Percentiles rank a stretch among this genome's conserved stretches.
Evolutionary conservation across 192 early-diverging fungal species (phyloP).

Genomic region (Coemansia umbellata): DNA sequence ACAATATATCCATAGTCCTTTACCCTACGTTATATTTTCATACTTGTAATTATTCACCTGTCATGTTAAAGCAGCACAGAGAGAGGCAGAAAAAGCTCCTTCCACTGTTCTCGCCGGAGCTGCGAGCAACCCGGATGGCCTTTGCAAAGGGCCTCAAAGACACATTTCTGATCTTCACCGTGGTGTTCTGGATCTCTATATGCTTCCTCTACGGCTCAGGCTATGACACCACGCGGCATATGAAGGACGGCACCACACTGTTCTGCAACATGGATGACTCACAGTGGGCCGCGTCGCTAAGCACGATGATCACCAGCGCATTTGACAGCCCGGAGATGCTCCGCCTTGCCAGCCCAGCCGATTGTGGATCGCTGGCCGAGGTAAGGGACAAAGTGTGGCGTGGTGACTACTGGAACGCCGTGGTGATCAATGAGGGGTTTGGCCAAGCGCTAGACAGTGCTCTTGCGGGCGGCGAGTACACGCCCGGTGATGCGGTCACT

Average conservation of each 20-base stretch:
- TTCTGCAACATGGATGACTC: constrained; percentile 40
- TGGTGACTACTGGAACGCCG: constrained; percentile 36
- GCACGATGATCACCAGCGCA: constrained; percentile 16
- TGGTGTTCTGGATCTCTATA: constrained; percentile 46
- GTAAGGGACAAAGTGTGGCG: constrained; percentile 37
- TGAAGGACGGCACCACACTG: constrained; percentile 27
- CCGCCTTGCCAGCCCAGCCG: constrained; percentile 12
- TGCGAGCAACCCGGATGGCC: constrained; percentile 40
- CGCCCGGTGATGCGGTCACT: constrained; percentile 21
- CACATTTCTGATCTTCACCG: constrained; percentile 29
- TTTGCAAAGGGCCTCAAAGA: constrained; percentile 45
- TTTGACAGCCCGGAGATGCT: constrained; percentile 13
- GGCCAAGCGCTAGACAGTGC: constrained; percentile 23
- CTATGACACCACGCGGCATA: constrained; percentile 43
- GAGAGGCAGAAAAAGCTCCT: constrained; percentile 39
- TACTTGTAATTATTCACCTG: too few relatives aligned
- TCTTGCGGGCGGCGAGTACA: constrained; percentile 21
- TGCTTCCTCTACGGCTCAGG: constrained; percentile 43
- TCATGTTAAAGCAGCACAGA: constrained; percentile 23
- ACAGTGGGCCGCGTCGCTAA: constrained; percentile 3
- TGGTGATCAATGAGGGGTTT: constrained; percentile 43
- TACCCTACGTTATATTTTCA: too few relatives aligned
- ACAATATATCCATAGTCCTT: too few relatives aligned
- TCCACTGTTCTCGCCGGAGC: constrained; percentile 44
- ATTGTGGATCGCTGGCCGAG: constrained; percentile 1